Evolutionary conservation across 345 rosid genomes (phyloP).

Genomic region (Erucastrum elatum): DNA sequence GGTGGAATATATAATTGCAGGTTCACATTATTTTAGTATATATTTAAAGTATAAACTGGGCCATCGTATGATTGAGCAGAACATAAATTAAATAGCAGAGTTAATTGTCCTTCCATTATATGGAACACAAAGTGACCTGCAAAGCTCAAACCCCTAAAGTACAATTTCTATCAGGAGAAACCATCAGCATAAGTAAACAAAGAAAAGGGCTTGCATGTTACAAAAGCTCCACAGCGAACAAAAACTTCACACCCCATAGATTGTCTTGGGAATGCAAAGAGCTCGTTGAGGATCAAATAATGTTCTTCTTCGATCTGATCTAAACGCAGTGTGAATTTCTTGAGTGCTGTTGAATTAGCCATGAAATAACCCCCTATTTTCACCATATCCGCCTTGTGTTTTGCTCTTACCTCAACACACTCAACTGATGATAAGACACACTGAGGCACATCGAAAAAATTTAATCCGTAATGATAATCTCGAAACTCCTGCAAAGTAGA

Average conservation of each 20-base stretch:
- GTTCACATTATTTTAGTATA: neutral
- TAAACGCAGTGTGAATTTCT: constrained; percentile 14
- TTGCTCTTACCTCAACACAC: neutral
- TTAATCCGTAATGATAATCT: neutral
- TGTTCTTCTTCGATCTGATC: neutral
- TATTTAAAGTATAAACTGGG: neutral
- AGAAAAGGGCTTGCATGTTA: constrained; percentile 12
- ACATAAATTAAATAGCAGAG: neutral
- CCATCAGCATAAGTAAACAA: neutral
- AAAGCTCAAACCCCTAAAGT: neutral
- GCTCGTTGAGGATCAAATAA: neutral
- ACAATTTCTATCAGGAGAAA: neutral
- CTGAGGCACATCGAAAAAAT: neutral
- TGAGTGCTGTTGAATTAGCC: constrained; percentile 5
- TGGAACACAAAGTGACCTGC: neutral
- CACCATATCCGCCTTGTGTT: neutral
- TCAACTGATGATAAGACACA: neutral
- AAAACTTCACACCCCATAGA: constrained; percentile 18
- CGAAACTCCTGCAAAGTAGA: neutral
- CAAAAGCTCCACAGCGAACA: constrained; percentile 3
- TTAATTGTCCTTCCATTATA: neutral
- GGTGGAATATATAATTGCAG: constrained; percentile 2
- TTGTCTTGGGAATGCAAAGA: constrained; percentile 10
- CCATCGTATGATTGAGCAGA: neutral
- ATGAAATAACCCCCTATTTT: neutral